Percentiles rank a stretch among this genome's conserved stretches.
Evolutionary conservation across 306 rosid species (phyloP).

Genomic region (cucumber (Cucumis sativus)): Cucumber_9930_V3 NC_026657.2:4176501-4177000

Average conservation of each 20-base stretch:
- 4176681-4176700: constrained; percentile 16
- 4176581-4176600: neutral
- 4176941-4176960: constrained; percentile 24
- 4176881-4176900: neutral
- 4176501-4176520: constrained; percentile 30
- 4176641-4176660: neutral
- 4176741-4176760: constrained; percentile 54
- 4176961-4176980: constrained; percentile 20
- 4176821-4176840: constrained; percentile 14
- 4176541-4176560: neutral
- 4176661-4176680: constrained; percentile 21
- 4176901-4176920: constrained; percentile 1
- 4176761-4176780: constrained; percentile 6
- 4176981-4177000: constrained; percentile 14
- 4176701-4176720: constrained; percentile 12
- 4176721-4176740: constrained; percentile 44
- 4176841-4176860: constrained; percentile 50
- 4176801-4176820: constrained; percentile 16
- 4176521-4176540: constrained; percentile 4
- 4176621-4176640: constrained; percentile 33
- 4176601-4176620: constrained; percentile 17
- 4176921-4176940: constrained; percentile 31
- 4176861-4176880: constrained; percentile 26
- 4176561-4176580: neutral
- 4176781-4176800: constrained; percentile 15